Percentiles rank a stretch among this genome's conserved stretches.
Conservation (phyloP, 1,284 basidiomycete species). For the Spongiforma sp. region DNA sequence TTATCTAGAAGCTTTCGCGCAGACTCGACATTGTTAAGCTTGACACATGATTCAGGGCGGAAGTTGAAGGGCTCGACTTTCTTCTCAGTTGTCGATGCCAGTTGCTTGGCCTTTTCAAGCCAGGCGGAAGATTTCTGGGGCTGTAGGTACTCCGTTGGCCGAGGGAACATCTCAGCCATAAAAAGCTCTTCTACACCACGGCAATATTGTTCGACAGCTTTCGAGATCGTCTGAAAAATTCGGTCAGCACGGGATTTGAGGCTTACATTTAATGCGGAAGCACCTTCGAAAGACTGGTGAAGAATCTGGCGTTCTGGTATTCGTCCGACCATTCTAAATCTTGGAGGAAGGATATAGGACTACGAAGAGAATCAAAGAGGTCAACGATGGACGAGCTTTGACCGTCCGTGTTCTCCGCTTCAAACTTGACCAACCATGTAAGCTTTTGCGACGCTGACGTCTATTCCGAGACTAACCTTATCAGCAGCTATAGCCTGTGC, state of each 20-base stretch:
- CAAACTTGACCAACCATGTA: conserved; percentile 63
- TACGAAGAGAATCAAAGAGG: conserved; percentile 92
- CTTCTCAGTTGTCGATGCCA: conserved; percentile 80
- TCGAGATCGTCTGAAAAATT: conserved; percentile 79
- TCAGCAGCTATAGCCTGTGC: conserved; percentile 84
- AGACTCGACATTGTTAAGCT: conserved; percentile 97
- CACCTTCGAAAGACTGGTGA: conserved; percentile 87
- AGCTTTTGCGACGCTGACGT: conserved; percentile 6
- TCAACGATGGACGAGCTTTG: conserved; percentile 98
- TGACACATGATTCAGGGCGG: conserved; percentile 92
- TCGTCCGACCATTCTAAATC: conserved; percentile 93
- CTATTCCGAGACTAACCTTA: conserved; percentile 57
- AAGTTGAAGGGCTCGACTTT: conserved; percentile 96
- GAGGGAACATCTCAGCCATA: conserved; percentile 93
- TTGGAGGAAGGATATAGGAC: conserved; percentile 88
- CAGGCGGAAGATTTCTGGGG: conserved; percentile 90
- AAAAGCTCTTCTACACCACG: conserved; percentile 88
- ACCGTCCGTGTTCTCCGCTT: conserved; percentile 82
- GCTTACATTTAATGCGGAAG: conserved; percentile 6
- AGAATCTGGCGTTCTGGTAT: conserved; percentile 89
- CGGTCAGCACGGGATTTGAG: conserved; percentile 6
- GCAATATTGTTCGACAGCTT: conserved; percentile 94
- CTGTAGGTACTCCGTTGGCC: conserved; percentile 74
- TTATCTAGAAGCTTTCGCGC: conserved; percentile 91
- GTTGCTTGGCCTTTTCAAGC: conserved; percentile 91